phyloP scores from a whole-genome alignment of 495 filamentous ascomycete species.

The Aspergillus steynii region DNA sequence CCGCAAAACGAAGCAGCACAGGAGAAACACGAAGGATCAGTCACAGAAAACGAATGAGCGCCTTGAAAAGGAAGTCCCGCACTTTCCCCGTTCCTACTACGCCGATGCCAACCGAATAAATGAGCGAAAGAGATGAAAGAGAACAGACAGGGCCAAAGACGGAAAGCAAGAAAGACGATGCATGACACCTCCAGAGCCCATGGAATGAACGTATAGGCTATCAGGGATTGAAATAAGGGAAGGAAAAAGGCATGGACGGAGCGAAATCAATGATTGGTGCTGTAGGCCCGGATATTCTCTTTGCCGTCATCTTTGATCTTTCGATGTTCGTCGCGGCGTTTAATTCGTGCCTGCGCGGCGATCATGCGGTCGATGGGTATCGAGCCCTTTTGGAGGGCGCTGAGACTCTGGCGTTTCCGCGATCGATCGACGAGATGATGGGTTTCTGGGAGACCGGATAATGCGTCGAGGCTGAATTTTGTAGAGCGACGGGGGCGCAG shows the following conservation, averaged over 20 bases:
- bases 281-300: conserved; percentile 27
- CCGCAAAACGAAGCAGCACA: background rate
- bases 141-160: background rate
- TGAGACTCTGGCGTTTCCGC: conserved; percentile 32
- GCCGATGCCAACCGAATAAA: background rate
- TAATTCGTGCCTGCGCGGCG: conserved; percentile 64
- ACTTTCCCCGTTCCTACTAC: background rate
- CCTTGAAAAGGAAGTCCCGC: background rate
- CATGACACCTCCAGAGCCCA: background rate
- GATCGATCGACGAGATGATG: conserved; percentile 36
- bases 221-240: background rate
- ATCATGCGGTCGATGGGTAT: conserved; percentile 60
- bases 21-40: background rate
- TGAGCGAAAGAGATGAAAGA: background rate
- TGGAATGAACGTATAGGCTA: background rate
- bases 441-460: conserved; percentile 16
- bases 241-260: conserved; percentile 1
- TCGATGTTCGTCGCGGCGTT: conserved; percentile 49
- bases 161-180: background rate
- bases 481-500: conserved; percentile 21
- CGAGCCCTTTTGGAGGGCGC: conserved; percentile 37
- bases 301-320: conserved; percentile 31
- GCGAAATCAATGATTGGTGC: background rate
- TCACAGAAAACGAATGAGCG: background rate
- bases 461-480: conserved; percentile 24